Evolutionary conservation across 2,329 filamentous ascomycete genomes (phyloP), one percentile per base, ranked within the genome.

Genomic region (Dothideomycetes sp.): DNA sequence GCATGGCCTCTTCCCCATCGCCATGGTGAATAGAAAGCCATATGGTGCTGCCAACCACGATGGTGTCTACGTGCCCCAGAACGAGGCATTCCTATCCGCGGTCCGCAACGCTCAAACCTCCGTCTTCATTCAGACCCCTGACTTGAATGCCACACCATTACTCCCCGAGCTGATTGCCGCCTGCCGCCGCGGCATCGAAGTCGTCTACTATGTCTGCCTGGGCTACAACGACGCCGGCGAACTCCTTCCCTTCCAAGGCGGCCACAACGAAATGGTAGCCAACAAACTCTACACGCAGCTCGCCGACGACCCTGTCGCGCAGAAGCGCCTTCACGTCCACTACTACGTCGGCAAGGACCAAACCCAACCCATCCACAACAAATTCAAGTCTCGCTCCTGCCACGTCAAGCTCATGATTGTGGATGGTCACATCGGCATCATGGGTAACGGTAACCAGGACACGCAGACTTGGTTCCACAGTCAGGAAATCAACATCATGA

Each of bases 171-270:
- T 88, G 3, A 53, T 72, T 0, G 69, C 69, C 3, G 82, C 84
- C 0, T 70, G 79, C n/a, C 68, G 76, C 44, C 66, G 82, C 1
- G 82, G 82, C 0, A 59, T 87, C 0, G 64, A 77, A 37, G 75
- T 87, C 0, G 77, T 72, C 1, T 79, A 77, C 54, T 87, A 84
- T 46, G 68, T 86, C 2, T 85, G 81, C 47, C 70, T 88, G 1
- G 82, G 84, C 1, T 89, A 89, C 61, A 88, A 88, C 46, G 84
- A 88, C 47, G 65, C 75, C 0, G 84, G 83, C 16, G 81, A 88
- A 54, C 70, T 88, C 22, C 72, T 89, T 0, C 83, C 84, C 0
- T 73, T 75, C 43, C 81, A 87, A 54, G 81, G 81, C 19, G 82
- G 82, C 1, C 83, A 77, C 12, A 87, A 87, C 52, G 81, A 87